Evolutionary conservation across 108 stramenopile genomes (phyloP), one percentile per base, ranked within the genome.

Genomic region (Nannochloropsis salina): DNA sequence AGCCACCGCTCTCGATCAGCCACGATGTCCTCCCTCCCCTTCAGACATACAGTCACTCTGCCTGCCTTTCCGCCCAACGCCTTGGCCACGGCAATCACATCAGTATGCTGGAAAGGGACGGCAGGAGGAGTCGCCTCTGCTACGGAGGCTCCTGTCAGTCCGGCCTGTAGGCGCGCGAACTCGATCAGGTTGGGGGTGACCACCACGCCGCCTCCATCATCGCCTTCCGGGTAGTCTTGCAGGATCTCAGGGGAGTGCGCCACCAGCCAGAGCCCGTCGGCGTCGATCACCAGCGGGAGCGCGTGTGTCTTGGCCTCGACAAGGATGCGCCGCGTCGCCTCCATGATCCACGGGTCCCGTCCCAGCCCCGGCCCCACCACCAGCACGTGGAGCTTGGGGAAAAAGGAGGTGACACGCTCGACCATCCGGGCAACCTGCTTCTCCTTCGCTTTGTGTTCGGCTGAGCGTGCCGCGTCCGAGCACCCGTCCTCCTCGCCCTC

Each of bases 291-390:
- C 42, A 97, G 42, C 15, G 94, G 91, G 41, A 97, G 80, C 6
- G 91, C 82, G 9, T 74, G 74, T 80, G 85, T 82, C 42, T 87
- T 92, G 41, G 95, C 96, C 61, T 82, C 42, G 41, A 80, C 44
- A 9, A 99, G 87, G 22, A 97, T 91, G n/a, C 47, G 44, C 41
- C 90, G 84, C 12, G 92, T 92, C 3, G 92, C 93, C 42, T 85
- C 80, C 22, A 96, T 88, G 1, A 96, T 94, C 41, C 89, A 44
- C 2, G 92, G 92, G 86, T 95, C 91, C 2, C 97, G 91, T 6
- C 97, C 98, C 85, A 99, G 86, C 21, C 98, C 98, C 31, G 98
- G 98, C 12, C 98, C 98, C 44, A 99, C 86, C 82, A 97, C 95
- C 43, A 98, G 82, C 40, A 86, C 90, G 87, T 97, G 96, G 61